These are phyloP conservation scores for Alternaria brassicae DNA, from an alignment of 2,329 filamentous ascomycete genomes.

Conservation along the genomic window DNA sequence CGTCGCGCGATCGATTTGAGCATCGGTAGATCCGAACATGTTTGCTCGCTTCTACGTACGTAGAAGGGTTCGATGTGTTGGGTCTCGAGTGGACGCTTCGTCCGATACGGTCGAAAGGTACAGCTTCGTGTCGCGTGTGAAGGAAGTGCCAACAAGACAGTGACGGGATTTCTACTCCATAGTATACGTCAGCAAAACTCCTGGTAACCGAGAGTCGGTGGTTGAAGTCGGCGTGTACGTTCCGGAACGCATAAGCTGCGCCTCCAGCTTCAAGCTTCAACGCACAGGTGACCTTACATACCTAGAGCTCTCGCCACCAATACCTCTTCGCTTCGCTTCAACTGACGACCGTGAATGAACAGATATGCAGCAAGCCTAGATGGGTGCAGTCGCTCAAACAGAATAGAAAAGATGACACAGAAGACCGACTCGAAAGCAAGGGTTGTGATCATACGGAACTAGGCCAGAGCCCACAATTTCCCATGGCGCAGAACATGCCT, in stretches of 20 bases:
- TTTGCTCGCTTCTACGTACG: background rate
- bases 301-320: background rate
- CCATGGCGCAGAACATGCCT: slow-evolving; percentile 4
- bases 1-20: slow-evolving; percentile 41
- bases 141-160: background rate
- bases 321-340: background rate
- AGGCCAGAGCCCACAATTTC: slow-evolving; percentile 3
- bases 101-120: background rate
- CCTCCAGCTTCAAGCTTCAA: slow-evolving; percentile 9
- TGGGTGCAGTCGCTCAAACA: background rate
- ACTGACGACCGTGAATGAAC: background rate
- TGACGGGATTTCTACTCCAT: slow-evolving; percentile 9
- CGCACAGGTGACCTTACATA: slow-evolving; percentile 1
- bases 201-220: background rate
- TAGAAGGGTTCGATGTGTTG: background rate
- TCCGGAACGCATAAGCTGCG: slow-evolving; percentile 17
- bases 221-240: slow-evolving; percentile 18
- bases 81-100: background rate
- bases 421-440: background rate
- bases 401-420: background rate
- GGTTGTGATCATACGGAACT: background rate
- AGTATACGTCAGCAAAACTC: slow-evolving; percentile 10
- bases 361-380: background rate
- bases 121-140: slow-evolving; percentile 1
- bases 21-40: slow-evolving; percentile 44